phyloP scores from a whole-genome alignment of 192 early-diverging fungal genomes.

The Spizellomyces punctatus region DNA sequence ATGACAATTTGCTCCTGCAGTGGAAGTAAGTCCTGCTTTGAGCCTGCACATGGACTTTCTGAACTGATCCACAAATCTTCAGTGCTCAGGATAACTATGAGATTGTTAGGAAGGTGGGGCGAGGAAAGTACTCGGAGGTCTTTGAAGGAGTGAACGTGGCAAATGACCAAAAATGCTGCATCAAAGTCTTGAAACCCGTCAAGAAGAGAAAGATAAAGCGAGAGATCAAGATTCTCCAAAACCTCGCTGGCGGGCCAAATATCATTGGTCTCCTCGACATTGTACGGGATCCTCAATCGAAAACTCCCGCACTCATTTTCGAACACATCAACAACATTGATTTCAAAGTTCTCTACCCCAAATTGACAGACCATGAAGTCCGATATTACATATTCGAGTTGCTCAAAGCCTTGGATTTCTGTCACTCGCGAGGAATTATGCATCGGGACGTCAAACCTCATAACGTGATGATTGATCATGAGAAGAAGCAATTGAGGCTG shows the following conservation, averaged over 20 bases:
- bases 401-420: constrained; percentile 96
- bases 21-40: constrained; percentile 77
- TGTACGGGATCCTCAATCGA: constrained; percentile 93
- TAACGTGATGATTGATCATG: constrained; percentile 99
- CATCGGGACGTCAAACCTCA: constrained; percentile 99
- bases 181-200: constrained; percentile 99
- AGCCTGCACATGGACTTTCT: constrained; percentile 6
- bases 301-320: constrained; percentile 95
- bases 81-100: constrained; percentile 96
- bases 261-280: constrained; percentile 91
- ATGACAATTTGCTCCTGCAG: constrained; percentile 87
- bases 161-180: constrained; percentile 88
- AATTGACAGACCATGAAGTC: constrained; percentile 91
- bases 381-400: constrained; percentile 97
- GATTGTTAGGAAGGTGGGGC: constrained; percentile 95
- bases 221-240: constrained; percentile 99
- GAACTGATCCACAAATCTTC: constrained; percentile 3
- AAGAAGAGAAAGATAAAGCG: constrained; percentile 99
- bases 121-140: constrained; percentile 99
- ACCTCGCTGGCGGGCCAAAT: constrained; percentile 92
- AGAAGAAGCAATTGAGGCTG: constrained; percentile 87
- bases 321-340: constrained; percentile 98
- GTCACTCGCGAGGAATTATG: constrained; percentile 98
- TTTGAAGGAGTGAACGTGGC: constrained; percentile 97
- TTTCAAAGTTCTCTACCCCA: constrained; percentile 95